Evolutionary conservation across 2,329 filamentous ascomycete genomes (phyloP), one percentile per base, ranked within the genome.

Genomic region (Trichothecium roseum): DNA sequence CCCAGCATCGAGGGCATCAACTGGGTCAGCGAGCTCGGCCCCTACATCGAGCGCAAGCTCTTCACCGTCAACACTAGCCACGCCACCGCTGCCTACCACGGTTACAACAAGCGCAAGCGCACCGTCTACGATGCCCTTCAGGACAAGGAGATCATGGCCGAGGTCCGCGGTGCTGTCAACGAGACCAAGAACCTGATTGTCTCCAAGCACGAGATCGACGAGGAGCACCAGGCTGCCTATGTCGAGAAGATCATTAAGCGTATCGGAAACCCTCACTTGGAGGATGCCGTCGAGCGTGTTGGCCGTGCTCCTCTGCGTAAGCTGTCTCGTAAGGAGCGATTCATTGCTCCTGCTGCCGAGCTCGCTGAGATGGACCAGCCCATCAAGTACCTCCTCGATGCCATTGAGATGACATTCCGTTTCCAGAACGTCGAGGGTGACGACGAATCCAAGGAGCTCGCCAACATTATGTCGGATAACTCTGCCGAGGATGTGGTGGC

Each of bases 11-110:
- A 91, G 46, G 89, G 88, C 40, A 81, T 96, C 56, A 84, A 94
- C 66, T 95, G 85, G 78, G 91, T 96, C 40, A 78, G 86, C 45
- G 73, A 96, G 64, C 77, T 98, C 20, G 74, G 80, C 55, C 91
- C 91, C 39, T 98, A 89, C 68, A 96, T 98, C 52, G 91, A 98
- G 78, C 88, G 91, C 62, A 98, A 98, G 75, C 80, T 98, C 45
- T 98, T 88, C 72, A 98, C 91, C 16, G 89, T 98, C 73, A 98
- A 98, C 75, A 98, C 91, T 16, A 84, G 87, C 37, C 91, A 98
- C 57, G 91, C 91, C 40, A 94, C 89, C 7, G 88, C 88, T 15
- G 89, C 91, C 40, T 96, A 96, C 74, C 88, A 91, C 61, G 89
- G 88, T 37, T 84, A 94, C 72, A 74, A 87, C 64, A 74, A 79